phyloP scores from a whole-genome alignment of 2,329 filamentous ascomycete genomes.

The Fusarium stilboides region DNA sequence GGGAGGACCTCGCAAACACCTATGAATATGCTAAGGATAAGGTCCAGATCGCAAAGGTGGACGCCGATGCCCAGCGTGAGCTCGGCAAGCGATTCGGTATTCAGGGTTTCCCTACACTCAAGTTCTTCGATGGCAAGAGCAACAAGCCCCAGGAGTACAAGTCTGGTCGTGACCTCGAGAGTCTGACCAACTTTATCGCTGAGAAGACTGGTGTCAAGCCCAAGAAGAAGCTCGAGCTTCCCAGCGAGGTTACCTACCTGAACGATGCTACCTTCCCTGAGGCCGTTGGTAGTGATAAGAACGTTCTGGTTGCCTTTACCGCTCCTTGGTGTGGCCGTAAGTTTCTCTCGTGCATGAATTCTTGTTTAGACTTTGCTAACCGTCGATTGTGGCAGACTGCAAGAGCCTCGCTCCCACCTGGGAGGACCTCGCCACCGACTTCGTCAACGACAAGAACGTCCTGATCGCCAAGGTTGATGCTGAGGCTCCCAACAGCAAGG shows the following conservation, averaged over 20 bases:
- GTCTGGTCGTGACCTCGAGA: slow-evolving; percentile 89
- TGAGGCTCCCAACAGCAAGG: slow-evolving; percentile 88
- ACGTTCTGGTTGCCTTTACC: slow-evolving; percentile 96
- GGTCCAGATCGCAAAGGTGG: slow-evolving; percentile 94
- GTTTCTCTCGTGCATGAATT: slow-evolving; percentile 58
- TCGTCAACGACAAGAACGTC: slow-evolving; percentile 82
- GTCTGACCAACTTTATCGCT: slow-evolving; percentile 82
- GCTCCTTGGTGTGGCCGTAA: slow-evolving; percentile 98
- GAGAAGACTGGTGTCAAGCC: slow-evolving; percentile 90
- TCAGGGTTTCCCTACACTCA: slow-evolving; percentile 96
- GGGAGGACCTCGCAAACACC: slow-evolving; percentile 86
- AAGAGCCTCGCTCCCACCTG: slow-evolving; percentile 92
- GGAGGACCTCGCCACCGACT: slow-evolving; percentile 89
- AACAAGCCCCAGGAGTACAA: slow-evolving; percentile 88
- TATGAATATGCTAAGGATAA: slow-evolving; percentile 81
- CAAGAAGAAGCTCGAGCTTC: slow-evolving; percentile 80
- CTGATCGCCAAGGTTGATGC: slow-evolving; percentile 96
- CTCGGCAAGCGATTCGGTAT: slow-evolving; percentile 90
- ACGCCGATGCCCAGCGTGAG: slow-evolving; percentile 89
- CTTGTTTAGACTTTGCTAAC: slow-evolving; percentile 18
- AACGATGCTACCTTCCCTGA: slow-evolving; percentile 84
- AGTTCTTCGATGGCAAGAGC: slow-evolving; percentile 97
- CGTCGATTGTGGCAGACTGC: slow-evolving; percentile 78
- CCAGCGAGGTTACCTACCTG: slow-evolving; percentile 84
- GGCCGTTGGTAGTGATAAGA: slow-evolving; percentile 85